phyloP scores from a whole-genome alignment of 345 rosid genomes.

The Brassica carinata region DNA sequence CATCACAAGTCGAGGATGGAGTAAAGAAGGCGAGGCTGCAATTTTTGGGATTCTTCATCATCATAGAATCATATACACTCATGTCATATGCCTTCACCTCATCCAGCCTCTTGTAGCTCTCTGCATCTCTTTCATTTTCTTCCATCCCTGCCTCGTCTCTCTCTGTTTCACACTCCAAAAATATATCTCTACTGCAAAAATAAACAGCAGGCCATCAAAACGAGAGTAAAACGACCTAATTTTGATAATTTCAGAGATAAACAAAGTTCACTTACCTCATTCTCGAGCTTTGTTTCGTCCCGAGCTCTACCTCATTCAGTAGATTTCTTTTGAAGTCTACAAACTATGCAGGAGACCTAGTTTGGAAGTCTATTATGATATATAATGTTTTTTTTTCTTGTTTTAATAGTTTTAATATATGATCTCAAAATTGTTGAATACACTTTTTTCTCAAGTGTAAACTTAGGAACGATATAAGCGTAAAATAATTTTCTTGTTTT shows the following conservation, averaged over 20 bases:
- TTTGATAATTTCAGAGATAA: not conserved
- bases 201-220: not conserved
- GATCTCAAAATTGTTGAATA: too few species aligned
- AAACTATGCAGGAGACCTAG: too few species aligned
- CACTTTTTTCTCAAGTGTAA: too few species aligned
- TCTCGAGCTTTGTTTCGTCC: not conserved
- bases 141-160: not conserved
- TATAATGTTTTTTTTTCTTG: too few species aligned
- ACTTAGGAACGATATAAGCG: too few species aligned
- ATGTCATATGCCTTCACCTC: not conserved
- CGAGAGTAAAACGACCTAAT: too few species aligned
- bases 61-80: not conserved
- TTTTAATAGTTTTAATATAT: too few species aligned
- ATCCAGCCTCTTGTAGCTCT: not conserved
- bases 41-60: too few species aligned
- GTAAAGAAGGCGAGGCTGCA: not conserved
- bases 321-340: too few species aligned
- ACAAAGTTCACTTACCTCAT: not conserved
- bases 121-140: not conserved
- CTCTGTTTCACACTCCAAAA: not conserved
- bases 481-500: too few species aligned
- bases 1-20: not conserved
- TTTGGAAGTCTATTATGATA: too few species aligned
- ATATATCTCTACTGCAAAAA: not conserved
- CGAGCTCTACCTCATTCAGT: too few species aligned